Percentiles rank a stretch among this genome's conserved stretches.
These are phyloP conservation scores for Rhodotorula sp. DNA, from an alignment of 1,284 basidiomycete species.

Conservation along the genomic window DNA sequence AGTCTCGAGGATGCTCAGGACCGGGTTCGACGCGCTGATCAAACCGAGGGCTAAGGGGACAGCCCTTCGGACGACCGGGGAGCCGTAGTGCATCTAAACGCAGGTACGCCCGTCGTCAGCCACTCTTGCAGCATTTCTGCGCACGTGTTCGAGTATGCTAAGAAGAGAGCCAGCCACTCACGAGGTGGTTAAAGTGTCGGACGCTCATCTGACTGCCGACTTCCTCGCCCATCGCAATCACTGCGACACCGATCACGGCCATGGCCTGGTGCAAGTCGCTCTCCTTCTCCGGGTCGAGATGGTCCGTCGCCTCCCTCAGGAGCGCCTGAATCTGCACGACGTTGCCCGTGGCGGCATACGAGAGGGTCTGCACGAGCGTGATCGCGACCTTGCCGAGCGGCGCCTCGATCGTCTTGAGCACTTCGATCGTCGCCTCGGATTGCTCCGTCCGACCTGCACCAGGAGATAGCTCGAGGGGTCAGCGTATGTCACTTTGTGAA, in stretches of 20 bases:
- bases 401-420: constrained; percentile 91
- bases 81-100: constrained; percentile 93
- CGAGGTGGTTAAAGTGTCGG: constrained; percentile 89
- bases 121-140: neutral
- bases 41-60: constrained; percentile 96
- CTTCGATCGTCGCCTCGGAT: constrained; percentile 92
- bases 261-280: constrained; percentile 89
- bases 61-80: constrained; percentile 84
- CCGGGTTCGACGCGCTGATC: constrained; percentile 92
- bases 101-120: neutral
- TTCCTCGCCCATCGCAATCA: constrained; percentile 98
- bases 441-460: constrained; percentile 75
- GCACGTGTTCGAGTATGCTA: constrained; percentile 16
- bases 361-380: constrained; percentile 89
- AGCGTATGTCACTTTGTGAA: neutral
- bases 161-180: constrained; percentile 51
- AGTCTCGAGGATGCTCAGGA: constrained; percentile 92
- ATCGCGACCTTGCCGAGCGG: constrained; percentile 86
- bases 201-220: constrained; percentile 96
- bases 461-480: neutral
- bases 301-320: constrained; percentile 91
- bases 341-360: constrained; percentile 93
- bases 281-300: constrained; percentile 63
- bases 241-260: constrained; percentile 87
- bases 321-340: constrained; percentile 91